Percentiles rank a stretch among this genome's conserved stretches.
Conservation (phyloP, 371 early-diverging fungal genomes). For the Syncephalastrum monosporum region DNA sequence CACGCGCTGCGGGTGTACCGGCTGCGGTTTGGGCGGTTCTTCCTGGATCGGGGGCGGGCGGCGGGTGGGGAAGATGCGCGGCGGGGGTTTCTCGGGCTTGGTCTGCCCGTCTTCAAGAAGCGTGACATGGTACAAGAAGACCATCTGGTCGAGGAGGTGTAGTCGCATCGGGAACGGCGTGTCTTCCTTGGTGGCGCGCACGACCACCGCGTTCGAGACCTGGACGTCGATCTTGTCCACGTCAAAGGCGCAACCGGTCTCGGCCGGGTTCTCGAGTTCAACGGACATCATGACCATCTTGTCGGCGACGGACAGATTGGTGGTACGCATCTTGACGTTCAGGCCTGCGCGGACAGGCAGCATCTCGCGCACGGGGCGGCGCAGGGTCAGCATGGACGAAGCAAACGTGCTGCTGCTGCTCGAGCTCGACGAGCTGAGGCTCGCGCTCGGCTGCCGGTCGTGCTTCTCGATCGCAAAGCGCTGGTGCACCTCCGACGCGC, state of each 20-base stretch:
- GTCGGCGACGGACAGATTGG: constrained; percentile 62
- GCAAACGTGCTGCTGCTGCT: constrained; percentile 8
- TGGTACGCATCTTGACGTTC: constrained; percentile 64
- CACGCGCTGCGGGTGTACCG: constrained; percentile 51
- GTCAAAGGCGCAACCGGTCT: constrained; percentile 54
- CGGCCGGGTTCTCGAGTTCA: constrained; percentile 63
- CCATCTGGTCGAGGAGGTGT: constrained; percentile 57
- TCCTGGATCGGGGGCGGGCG: constrained; percentile 19
- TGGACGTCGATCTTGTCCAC: constrained; percentile 57
- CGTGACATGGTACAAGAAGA: constrained; percentile 61
- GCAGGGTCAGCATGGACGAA: constrained; percentile 31
- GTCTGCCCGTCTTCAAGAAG: constrained; percentile 55
- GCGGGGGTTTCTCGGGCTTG: constrained; percentile 35
- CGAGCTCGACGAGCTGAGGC: constrained; percentile 22
- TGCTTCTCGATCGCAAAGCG: constrained; percentile 40
- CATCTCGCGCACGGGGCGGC: constrained; percentile 47
- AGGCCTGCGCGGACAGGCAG: constrained; percentile 57
- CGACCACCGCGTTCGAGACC: constrained; percentile 59
- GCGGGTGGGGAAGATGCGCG: constrained; percentile 40
- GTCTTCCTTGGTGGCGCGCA: not conserved
- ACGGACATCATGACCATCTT: constrained; percentile 72
- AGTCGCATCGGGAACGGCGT: constrained; percentile 46
- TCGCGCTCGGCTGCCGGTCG: constrained; percentile 17
- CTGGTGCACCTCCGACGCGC: constrained; percentile 23
- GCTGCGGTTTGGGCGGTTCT: constrained; percentile 14